These are phyloP conservation scores for Kuraishia ogatae DNA, from an alignment of 805 yeast genomes.

Conservation along the genomic window DNA sequence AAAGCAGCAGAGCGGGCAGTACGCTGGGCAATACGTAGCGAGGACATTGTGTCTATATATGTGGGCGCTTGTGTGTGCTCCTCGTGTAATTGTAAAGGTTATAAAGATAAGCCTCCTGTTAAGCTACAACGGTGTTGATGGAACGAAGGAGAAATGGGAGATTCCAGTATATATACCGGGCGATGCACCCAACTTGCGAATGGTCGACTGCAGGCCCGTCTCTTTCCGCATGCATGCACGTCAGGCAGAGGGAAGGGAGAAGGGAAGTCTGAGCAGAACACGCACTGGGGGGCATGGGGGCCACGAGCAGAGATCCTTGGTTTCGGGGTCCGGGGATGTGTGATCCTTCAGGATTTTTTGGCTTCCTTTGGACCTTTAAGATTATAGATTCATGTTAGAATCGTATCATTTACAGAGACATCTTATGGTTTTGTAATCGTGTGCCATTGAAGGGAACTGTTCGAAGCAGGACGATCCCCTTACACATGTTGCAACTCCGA, in stretches of 20 bases:
- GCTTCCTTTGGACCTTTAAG: not conserved
- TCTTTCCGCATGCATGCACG: not conserved
- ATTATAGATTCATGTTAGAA: too few relatives aligned
- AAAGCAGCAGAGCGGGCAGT: slow-evolving; percentile 16
- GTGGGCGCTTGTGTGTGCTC: not conserved
- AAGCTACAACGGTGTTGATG: not conserved
- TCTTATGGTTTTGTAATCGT: not conserved
- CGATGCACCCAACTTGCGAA: not conserved
- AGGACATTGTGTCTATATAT: slow-evolving; percentile 1
- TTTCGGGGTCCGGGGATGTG: not conserved
- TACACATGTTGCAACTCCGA: not conserved
- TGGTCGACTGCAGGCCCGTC: not conserved
- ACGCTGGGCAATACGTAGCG: slow-evolving; percentile 13
- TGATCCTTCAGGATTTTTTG: not conserved
- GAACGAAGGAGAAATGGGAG: not conserved
- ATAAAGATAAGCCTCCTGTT: not conserved
- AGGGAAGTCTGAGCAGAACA: not conserved
- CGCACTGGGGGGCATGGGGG: not conserved
- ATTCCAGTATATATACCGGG: not conserved
- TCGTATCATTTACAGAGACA: not conserved
- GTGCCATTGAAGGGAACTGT: not conserved
- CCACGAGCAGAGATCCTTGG: not conserved
- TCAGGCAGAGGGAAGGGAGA: not conserved
- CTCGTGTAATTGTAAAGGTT: not conserved
- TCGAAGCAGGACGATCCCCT: not conserved